Conservation (phyloP, 164 flowering plant genomes). For the Magnolia kwangsiensis region DNA sequence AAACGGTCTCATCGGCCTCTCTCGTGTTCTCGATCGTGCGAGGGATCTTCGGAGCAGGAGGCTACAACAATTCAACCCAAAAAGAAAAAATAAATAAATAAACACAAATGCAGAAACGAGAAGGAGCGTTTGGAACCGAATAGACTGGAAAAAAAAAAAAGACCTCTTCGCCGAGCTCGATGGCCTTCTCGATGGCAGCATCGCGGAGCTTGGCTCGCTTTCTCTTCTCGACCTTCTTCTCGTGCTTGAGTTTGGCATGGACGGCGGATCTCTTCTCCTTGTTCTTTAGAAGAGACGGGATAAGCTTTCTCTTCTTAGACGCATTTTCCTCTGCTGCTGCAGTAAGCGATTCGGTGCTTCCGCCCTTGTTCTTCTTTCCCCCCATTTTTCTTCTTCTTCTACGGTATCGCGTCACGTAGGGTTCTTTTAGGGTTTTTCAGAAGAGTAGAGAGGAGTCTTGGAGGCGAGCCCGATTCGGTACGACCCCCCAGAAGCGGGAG, state of each 20-base stretch:
- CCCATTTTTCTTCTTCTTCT: slow-evolving; percentile 4
- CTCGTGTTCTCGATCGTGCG: slow-evolving; percentile 90
- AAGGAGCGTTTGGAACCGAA: neutral
- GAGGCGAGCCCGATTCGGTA: no score
- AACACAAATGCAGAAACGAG: neutral
- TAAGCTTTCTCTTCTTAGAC: slow-evolving; percentile 32
- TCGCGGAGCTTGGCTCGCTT: slow-evolving; percentile 69
- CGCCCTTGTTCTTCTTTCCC: slow-evolving; percentile 10
- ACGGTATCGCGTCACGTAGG: no score
- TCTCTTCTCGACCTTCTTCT: slow-evolving; percentile 80
- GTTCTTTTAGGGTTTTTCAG: no score
- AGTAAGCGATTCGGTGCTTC: neutral
- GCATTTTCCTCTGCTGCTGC: slow-evolving; percentile 2
- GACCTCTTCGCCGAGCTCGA: slow-evolving; percentile 93
- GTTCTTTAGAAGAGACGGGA: slow-evolving; percentile 78
- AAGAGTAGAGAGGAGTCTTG: no score
- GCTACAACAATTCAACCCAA: slow-evolving; percentile 32
- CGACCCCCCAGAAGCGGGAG: no score
- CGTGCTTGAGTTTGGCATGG: slow-evolving; percentile 67
- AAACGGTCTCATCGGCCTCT: slow-evolving; percentile 85
- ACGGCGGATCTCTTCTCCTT: slow-evolving; percentile 74
- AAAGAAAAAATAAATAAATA: neutral
- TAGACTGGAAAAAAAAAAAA: neutral
- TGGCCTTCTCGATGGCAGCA: slow-evolving; percentile 69
- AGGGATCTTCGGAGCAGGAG: slow-evolving; percentile 52